A percentile compares a stretch with the other conserved stretches of the same genome.
Evolutionary conservation across 805 yeast species (phyloP).

Genomic region (Nakazawaea wyomingensis): DNA sequence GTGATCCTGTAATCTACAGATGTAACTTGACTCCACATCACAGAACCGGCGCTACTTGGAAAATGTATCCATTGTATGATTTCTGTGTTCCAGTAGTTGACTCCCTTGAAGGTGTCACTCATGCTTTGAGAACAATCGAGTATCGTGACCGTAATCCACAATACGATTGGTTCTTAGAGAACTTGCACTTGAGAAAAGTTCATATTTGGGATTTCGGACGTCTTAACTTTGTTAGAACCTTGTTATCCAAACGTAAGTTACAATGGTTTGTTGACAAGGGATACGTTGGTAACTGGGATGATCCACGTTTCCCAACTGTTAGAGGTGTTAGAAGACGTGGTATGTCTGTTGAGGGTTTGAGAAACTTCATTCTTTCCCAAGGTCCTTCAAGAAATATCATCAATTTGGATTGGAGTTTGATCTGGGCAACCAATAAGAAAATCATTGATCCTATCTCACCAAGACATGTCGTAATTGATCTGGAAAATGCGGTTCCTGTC

Average conservation of each 20-base stretch:
- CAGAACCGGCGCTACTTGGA: conserved; percentile 91
- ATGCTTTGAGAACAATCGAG: conserved; percentile 95
- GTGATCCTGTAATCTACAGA: conserved; percentile 98
- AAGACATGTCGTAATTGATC: conserved; percentile 79
- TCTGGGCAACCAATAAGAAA: conserved; percentile 98
- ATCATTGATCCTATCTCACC: conserved; percentile 96
- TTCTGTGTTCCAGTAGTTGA: conserved; percentile 98
- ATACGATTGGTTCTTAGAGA: conserved; percentile 91
- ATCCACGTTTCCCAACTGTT: conserved; percentile 99
- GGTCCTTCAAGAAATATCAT: conserved; percentile 98
- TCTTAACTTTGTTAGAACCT: conserved; percentile 93
- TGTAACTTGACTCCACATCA: conserved; percentile 97
- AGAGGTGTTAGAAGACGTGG: conserved; percentile 99
- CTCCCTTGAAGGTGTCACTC: conserved; percentile 94
- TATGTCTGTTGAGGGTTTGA: conserved; percentile 97
- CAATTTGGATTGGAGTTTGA: conserved; percentile 94
- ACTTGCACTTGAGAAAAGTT: conserved; percentile 81
- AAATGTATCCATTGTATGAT: conserved; percentile 96
- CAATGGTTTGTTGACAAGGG: conserved; percentile 98
- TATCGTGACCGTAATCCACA: conserved; percentile 98
- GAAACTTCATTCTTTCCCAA: conserved; percentile 88
- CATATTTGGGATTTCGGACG: conserved; percentile 98
- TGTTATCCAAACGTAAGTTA: conserved; percentile 92
- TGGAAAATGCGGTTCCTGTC: conserved; percentile 62
- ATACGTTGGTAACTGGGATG: conserved; percentile 93